Evolutionary conservation across 345 rosid genomes (phyloP), one percentile per base, ranked within the genome.

Genomic region (Arabidopsis suecica): DNA sequence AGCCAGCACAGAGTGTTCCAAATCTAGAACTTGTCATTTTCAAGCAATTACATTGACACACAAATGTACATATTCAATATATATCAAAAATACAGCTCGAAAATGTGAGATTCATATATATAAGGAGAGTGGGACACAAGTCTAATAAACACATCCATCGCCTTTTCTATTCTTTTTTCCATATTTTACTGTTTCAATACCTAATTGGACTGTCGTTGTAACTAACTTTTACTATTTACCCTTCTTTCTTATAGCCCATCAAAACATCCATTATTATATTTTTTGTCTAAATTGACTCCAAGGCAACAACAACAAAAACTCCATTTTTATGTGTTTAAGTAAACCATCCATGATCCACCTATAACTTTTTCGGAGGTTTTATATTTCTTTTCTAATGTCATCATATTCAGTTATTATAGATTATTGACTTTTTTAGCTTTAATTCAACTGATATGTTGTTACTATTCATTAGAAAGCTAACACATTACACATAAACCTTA

Each of bases 1-100:
- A 56, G 80, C 16, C 71, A 70, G 80, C 80, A 56, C 76, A 70
- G 75, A 76, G 80, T 63, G 80, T 70, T 77, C 76, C 76, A 77
- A 69, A 70, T 77, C 71, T 47, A 77, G 71, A 77, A 40, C 54
- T 70, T 69, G 75, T 70, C 75, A 56, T 70, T 70, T 63, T 77
- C 80, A 77, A 62, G 80, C 51, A 47, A 62, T 77, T 23, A 55
- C 50, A 47, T 5, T 51, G 7, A 47, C 12, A 20, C 18, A 5
- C 11, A 16, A 57, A 38, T 8, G 9, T 18, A 51, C 18, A 13
- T 8, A 55, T 61, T 61, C 4, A 7, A 25, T 11, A 44, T 14
- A 32, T 13, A 65, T 6, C 41, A 18, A 28, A 51, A 61, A 69
- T 42, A 76, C 75, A 76, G 80, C 75, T 76, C 51, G 75, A 76